Evolutionary conservation across 164 flowering plant species (phyloP).

Genomic region (Umbellularia californica): DNA sequence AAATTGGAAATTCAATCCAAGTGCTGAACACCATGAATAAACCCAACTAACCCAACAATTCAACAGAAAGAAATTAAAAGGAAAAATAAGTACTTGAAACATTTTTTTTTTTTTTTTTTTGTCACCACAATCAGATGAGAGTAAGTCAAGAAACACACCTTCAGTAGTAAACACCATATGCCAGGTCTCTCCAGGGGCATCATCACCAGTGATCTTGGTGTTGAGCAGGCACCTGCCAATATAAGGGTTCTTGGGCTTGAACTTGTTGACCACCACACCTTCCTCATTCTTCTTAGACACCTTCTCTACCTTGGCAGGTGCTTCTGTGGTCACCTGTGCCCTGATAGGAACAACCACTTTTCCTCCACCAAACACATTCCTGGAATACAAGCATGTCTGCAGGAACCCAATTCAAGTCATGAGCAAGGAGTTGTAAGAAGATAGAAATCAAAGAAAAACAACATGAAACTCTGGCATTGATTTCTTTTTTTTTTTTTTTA

Average conservation of each 20-base stretch:
- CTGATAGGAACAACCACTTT: conserved; percentile 50
- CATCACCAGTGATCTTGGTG: conserved; percentile 95
- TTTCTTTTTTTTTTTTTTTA: background rate
- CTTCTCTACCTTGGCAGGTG: conserved; percentile 79
- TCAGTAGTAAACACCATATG: conserved; percentile 99
- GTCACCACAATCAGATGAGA: background rate
- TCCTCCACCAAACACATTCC: conserved; percentile 42
- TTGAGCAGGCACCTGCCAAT: conserved; percentile 80
- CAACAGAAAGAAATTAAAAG: background rate
- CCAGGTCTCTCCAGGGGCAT: conserved; percentile 99
- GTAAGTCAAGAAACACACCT: conserved; percentile 35
- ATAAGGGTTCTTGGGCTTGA: conserved; percentile 83
- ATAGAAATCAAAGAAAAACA: background rate
- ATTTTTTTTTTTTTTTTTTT: too few species aligned
- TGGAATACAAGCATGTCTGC: conserved; percentile 44
- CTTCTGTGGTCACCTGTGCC: conserved; percentile 86
- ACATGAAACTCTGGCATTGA: background rate
- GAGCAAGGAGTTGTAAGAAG: conserved; percentile 9
- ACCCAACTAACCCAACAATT: background rate
- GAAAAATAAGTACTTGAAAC: background rate
- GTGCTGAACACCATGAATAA: background rate
- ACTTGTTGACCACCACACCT: conserved; percentile 84
- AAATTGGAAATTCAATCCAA: background rate
- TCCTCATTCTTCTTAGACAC: conserved; percentile 76
- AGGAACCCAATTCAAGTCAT: conserved; percentile 4